Conservation (phyloP, 352 stramenopile species). For the Pythium volutum region DNA sequence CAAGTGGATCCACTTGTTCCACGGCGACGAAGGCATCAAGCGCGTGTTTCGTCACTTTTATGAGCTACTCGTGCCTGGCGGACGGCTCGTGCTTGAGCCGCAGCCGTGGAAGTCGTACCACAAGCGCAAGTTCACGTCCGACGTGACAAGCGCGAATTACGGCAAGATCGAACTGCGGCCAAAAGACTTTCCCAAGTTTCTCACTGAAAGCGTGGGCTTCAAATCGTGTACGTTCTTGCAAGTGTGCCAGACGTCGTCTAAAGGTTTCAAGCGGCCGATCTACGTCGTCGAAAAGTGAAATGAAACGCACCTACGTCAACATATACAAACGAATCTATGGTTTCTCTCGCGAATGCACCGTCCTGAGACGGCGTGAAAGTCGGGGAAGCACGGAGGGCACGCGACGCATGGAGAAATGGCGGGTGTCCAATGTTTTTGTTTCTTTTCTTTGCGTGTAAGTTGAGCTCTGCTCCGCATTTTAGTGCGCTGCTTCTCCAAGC, state of each 20-base stretch:
- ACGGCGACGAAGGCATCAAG: slow-evolving; percentile 82
- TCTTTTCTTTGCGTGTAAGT: background rate
- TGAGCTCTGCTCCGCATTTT: slow-evolving; percentile 6
- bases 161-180: slow-evolving; percentile 64
- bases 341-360: no score
- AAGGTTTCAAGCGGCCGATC: slow-evolving; percentile 70
- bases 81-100: slow-evolving; percentile 77
- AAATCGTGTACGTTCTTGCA: slow-evolving; percentile 65
- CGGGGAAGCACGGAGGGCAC: background rate
- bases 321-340: slow-evolving; percentile 9
- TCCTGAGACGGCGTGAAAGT: no score
- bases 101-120: slow-evolving; percentile 89
- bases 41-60: slow-evolving; percentile 68
- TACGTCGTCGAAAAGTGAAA: slow-evolving; percentile 73
- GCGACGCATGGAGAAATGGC: background rate
- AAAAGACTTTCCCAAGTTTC: slow-evolving; percentile 66
- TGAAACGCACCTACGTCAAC: no score
- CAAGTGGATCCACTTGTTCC: slow-evolving; percentile 91
- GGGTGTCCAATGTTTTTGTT: background rate
- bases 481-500: slow-evolving; percentile 47
- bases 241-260: slow-evolving; percentile 70
- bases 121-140: slow-evolving; percentile 85
- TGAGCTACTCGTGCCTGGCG: slow-evolving; percentile 56
- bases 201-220: slow-evolving; percentile 61
- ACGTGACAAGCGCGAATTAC: slow-evolving; percentile 68